Percentiles rank a stretch among this genome's conserved stretches.
Conservation (phyloP, 306 rosid genomes). For the Dryas octopetala region DNA sequence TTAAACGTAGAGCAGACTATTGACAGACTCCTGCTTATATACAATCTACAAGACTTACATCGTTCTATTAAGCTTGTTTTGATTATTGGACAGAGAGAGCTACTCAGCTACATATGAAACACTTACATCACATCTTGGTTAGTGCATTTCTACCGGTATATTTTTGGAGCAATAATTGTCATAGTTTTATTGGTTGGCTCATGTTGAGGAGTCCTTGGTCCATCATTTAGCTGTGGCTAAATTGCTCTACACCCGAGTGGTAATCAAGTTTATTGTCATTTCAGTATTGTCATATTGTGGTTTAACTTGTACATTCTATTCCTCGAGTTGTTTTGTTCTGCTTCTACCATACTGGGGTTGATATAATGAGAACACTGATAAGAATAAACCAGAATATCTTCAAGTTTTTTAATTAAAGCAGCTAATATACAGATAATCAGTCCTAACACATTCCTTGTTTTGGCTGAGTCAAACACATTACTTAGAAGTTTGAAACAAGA, state of each 20-base stretch:
- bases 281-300: neutral
- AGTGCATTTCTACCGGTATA: no score
- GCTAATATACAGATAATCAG: neutral
- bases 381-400: constrained; percentile 5
- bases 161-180: no score
- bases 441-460: neutral
- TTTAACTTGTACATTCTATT: neutral
- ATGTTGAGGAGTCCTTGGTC: no score
- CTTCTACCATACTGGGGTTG: neutral
- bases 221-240: no score
- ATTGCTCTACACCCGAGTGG: no score
- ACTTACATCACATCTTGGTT: neutral
- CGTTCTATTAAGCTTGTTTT: neutral
- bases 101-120: neutral
- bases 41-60: neutral
- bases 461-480: neutral
- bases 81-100: neutral
- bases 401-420: neutral
- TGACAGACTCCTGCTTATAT: no score
- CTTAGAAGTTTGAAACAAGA: neutral
- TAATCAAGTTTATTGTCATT: no score
- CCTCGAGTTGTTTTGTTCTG: neutral
- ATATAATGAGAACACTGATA: neutral
- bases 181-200: no score
- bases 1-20: neutral